Evolutionary conservation across 768 basidiomycete genomes (phyloP).

Genomic region (Cyclocybe aegerita): DNA sequence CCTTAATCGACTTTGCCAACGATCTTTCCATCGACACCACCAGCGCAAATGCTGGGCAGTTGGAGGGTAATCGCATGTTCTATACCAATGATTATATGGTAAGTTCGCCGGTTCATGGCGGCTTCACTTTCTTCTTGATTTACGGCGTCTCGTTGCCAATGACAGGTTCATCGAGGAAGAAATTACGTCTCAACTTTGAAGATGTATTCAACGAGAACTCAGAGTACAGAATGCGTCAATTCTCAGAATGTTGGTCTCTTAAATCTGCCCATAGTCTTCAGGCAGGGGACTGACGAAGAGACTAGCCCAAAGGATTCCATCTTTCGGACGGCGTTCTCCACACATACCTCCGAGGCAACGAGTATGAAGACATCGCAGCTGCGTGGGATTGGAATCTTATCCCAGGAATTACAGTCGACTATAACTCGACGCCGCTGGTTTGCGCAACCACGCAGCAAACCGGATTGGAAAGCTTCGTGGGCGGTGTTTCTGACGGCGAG

Average conservation of each 20-base stretch:
- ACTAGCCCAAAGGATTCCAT: slow-evolving; percentile 65
- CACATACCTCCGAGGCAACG: slow-evolving; percentile 63
- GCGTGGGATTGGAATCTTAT: slow-evolving; percentile 80
- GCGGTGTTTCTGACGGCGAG: slow-evolving; percentile 59
- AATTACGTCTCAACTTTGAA: slow-evolving; percentile 61
- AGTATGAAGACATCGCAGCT: slow-evolving; percentile 73
- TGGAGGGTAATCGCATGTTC: slow-evolving; percentile 64
- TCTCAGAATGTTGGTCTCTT: slow-evolving; percentile 49
- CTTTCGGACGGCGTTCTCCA: slow-evolving; percentile 64
- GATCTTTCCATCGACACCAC: slow-evolving; percentile 32
- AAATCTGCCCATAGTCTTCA: not conserved
- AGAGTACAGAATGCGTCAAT: slow-evolving; percentile 68
- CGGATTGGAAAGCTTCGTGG: slow-evolving; percentile 61
- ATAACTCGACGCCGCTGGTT: slow-evolving; percentile 50
- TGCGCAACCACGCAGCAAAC: slow-evolving; percentile 42
- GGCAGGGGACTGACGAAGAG: not conserved
- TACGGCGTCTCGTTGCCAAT: not conserved
- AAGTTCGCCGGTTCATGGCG: slow-evolving; percentile 4
- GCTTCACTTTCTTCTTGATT: not conserved
- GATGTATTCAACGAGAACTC: slow-evolving; percentile 60
- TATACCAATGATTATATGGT: slow-evolving; percentile 73
- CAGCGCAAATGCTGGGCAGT: slow-evolving; percentile 52
- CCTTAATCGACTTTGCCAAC: slow-evolving; percentile 37
- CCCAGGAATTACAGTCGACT: slow-evolving; percentile 70
- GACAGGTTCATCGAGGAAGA: slow-evolving; percentile 59